Conservation (phyloP, 2,329 filamentous ascomycete genomes). For the Triangularia setosa region DNA sequence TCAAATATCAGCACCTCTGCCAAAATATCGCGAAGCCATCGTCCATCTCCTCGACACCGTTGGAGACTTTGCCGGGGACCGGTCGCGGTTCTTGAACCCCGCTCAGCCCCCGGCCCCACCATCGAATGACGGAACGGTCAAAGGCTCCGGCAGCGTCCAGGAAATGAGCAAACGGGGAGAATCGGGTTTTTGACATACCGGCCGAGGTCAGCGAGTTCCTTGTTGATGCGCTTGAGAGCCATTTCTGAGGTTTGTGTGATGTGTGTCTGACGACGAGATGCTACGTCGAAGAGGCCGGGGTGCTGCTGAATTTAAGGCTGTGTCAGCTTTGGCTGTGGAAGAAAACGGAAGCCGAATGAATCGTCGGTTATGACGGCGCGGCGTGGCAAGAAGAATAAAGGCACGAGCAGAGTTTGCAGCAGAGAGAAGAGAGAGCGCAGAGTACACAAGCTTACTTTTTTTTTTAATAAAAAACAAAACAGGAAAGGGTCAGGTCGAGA, state of each 20-base stretch:
- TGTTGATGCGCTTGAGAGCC: constrained; percentile 93
- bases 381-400: constrained; percentile 3
- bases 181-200: constrained; percentile 57
- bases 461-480: neutral
- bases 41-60: neutral
- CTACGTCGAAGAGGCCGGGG: constrained; percentile 19
- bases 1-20: constrained; percentile 28
- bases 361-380: constrained; percentile 39
- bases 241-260: constrained; percentile 43
- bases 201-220: constrained; percentile 86
- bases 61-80: neutral
- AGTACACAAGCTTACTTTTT: constrained; percentile 20
- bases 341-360: constrained; percentile 35
- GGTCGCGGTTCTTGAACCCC: constrained; percentile 17
- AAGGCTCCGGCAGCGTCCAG: constrained; percentile 18
- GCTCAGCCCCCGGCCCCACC: constrained; percentile 23
- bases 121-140: constrained; percentile 20
- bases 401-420: neutral
- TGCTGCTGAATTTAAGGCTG: constrained; percentile 26
- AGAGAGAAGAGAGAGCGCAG: neutral
- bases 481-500: constrained; percentile 5
- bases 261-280: constrained; percentile 21
- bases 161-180: constrained; percentile 16
- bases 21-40: neutral
- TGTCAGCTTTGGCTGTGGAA: constrained; percentile 27